Percentiles rank a stretch among this genome's conserved stretches.
phyloP scores from a whole-genome alignment of 2,329 filamentous ascomycete genomes.

The Claviceps humidiphila region DNA sequence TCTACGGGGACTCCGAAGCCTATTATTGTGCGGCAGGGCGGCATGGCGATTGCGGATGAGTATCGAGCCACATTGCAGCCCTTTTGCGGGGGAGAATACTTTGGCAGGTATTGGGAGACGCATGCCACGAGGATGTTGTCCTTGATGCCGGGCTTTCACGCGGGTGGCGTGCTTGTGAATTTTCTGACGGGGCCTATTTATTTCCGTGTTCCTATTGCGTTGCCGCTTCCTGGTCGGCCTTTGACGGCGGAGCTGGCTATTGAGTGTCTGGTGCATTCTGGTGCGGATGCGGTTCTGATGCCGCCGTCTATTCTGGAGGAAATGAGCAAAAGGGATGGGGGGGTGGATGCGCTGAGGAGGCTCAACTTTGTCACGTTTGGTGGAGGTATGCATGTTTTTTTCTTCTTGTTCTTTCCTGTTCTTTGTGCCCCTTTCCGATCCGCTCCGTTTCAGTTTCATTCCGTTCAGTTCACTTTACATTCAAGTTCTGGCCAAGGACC shows the following conservation, averaged over 20 bases:
- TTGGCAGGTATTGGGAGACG: background rate
- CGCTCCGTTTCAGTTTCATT: too few relatives aligned
- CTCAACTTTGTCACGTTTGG: conserved; percentile 22
- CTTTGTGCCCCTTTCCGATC: too few relatives aligned
- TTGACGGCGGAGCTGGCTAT: conserved; percentile 21
- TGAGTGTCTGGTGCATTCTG: conserved; percentile 17
- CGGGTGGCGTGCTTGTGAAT: conserved; percentile 14
- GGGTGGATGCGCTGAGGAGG: conserved; percentile 18
- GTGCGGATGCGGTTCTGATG: conserved; percentile 16
- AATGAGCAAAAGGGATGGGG: conserved; percentile 20
- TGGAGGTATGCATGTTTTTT: conserved; percentile 18
- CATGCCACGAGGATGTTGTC: conserved; percentile 4
- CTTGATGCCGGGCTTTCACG: conserved; percentile 26
- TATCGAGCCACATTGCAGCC: conserved; percentile 13
- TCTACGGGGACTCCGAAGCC: conserved; percentile 15
- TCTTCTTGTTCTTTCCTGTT: too few relatives aligned
- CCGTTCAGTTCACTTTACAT: too few relatives aligned
- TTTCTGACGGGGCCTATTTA: conserved; percentile 16
- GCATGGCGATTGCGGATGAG: conserved; percentile 22
- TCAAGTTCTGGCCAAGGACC: too few relatives aligned
- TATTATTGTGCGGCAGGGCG: conserved; percentile 25
- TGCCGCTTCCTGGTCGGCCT: conserved; percentile 19
- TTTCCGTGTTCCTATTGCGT: conserved; percentile 13
- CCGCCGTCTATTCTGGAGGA: conserved; percentile 31
- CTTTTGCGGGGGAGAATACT: background rate